Conservation (phyloP, 306 rosid species). For the Astragalus glycyphyllos region DNA sequence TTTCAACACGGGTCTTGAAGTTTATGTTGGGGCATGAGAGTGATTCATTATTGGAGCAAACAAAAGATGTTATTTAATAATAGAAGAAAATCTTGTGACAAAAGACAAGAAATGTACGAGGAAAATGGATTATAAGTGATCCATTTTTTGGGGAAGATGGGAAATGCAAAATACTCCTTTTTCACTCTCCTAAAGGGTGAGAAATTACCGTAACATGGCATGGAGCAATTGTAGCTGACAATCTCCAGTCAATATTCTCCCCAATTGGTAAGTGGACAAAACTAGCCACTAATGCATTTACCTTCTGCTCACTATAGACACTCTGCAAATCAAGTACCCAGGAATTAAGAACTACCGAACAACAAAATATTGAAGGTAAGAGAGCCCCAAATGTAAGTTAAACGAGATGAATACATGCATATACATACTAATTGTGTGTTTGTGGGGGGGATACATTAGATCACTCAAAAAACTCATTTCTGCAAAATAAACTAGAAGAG, state of each 20-base stretch:
- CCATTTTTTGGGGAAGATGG: not conserved
- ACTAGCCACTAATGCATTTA: constrained; percentile 87
- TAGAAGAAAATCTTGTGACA: constrained; percentile 27
- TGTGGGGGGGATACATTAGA: not conserved
- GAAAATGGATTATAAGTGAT: not conserved
- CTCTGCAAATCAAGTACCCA: constrained; percentile 72
- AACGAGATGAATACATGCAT: not conserved
- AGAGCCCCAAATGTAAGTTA: not conserved
- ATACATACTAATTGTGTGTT: not conserved
- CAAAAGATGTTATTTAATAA: not conserved
- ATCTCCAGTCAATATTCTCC: constrained; percentile 94
- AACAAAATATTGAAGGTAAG: not conserved
- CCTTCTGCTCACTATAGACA: constrained; percentile 85
- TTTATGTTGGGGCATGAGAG: not conserved
- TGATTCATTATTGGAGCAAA: not conserved
- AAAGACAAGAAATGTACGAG: not conserved
- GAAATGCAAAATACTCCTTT: constrained; percentile 18
- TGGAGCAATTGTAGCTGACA: constrained; percentile 94
- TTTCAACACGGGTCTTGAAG: not conserved
- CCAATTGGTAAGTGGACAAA: constrained; percentile 87
- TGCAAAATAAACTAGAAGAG: not conserved
- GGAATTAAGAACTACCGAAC: no score
- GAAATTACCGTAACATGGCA: constrained; percentile 89
- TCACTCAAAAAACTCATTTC: constrained; percentile 27
- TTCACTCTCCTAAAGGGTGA: constrained; percentile 30